Evolutionary conservation across 371 early-diverging fungal species (phyloP).

Genomic region (Mucor sp.): DNA sequence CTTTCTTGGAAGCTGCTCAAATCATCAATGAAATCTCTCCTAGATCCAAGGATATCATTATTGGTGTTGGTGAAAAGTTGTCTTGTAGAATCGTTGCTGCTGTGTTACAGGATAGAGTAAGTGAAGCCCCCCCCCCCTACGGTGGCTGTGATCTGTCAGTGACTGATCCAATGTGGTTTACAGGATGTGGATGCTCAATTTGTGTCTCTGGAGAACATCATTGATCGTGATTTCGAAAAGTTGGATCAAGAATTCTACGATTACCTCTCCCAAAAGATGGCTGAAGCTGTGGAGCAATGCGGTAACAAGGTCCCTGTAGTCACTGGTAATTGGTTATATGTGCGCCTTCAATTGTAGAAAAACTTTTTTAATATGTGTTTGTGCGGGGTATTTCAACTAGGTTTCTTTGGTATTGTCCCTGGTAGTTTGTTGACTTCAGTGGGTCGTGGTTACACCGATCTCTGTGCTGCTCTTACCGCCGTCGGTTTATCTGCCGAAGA

Average conservation of each 20-base stretch:
- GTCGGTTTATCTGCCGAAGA: conserved; percentile 88
- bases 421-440: conserved; percentile 89
- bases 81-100: conserved; percentile 90
- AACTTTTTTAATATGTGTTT: background rate
- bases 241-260: conserved; percentile 94
- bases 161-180: background rate
- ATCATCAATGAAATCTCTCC: conserved; percentile 97
- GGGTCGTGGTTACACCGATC: conserved; percentile 98
- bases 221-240: conserved; percentile 78
- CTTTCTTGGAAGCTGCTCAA: conserved; percentile 91
- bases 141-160: background rate
- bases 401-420: conserved; percentile 96
- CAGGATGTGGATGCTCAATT: conserved; percentile 85
- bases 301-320: conserved; percentile 83
- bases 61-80: conserved; percentile 93
- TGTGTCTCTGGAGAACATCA: conserved; percentile 83
- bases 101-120: conserved; percentile 69
- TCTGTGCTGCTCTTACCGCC: conserved; percentile 94
- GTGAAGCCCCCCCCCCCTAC: background rate
- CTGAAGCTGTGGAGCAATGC: conserved; percentile 62
- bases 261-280: conserved; percentile 75
- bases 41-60: conserved; percentile 92
- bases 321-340: conserved; percentile 58
- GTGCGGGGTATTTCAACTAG: conserved; percentile 28
- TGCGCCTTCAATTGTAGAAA: background rate